Evolutionary conservation across 768 basidiomycete species (phyloP).

Genomic region (Boletus subcaerulescens): DNA sequence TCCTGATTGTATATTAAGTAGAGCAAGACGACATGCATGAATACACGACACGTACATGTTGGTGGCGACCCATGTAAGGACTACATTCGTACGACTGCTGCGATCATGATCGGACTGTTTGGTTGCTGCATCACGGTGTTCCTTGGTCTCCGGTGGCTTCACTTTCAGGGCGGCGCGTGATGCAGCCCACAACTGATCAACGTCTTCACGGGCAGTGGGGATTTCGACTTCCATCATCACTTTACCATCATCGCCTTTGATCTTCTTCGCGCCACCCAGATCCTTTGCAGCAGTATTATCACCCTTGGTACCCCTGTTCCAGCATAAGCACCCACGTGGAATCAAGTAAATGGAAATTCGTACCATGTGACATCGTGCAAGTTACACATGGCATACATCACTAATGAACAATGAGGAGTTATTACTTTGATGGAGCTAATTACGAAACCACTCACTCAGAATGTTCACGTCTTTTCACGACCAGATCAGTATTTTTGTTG

Average conservation of each 20-base stretch:
- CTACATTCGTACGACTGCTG: constrained; percentile 82
- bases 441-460: constrained; percentile 46
- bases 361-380: constrained; percentile 81
- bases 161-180: constrained; percentile 66
- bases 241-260: constrained; percentile 80
- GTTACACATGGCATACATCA: constrained; percentile 96
- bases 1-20: constrained; percentile 33
- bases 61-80: constrained; percentile 77
- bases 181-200: constrained; percentile 83
- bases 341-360: constrained; percentile 1
- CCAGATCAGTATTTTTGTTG: constrained; percentile 6
- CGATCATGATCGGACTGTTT: constrained; percentile 87
- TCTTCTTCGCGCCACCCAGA: constrained; percentile 86
- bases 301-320: constrained; percentile 79
- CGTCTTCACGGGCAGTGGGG: constrained; percentile 79
- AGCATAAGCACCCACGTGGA: constrained; percentile 1
- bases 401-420: constrained; percentile 25
- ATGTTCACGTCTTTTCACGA: constrained; percentile 65
- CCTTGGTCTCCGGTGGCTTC: constrained; percentile 68
- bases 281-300: constrained; percentile 88
- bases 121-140: constrained; percentile 82
- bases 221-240: constrained; percentile 85
- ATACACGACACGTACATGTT: constrained; percentile 61
- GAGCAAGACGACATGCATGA: neutral
- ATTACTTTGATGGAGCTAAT: neutral